phyloP scores from a whole-genome alignment of 768 basidiomycete genomes.

The Lactarius evosmus region DNA sequence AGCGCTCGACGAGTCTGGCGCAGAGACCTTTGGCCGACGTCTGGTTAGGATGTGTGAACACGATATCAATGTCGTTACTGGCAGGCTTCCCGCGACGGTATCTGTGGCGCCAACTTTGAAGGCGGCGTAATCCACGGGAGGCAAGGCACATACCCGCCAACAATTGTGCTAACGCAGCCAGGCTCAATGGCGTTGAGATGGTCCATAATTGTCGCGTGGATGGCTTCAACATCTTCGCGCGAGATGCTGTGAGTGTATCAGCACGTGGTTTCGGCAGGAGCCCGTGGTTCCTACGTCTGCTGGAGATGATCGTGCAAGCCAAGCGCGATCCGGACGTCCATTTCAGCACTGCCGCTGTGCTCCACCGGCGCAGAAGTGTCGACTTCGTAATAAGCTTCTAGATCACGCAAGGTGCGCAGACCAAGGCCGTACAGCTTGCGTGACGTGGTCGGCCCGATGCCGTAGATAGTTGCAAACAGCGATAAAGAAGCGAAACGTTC shows the following conservation, averaged over 20 bases:
- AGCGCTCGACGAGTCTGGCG: constrained; percentile 51
- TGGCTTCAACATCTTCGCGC: constrained; percentile 73
- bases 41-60: constrained; percentile 69
- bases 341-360: constrained; percentile 23
- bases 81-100: constrained; percentile 80
- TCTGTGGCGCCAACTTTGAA: constrained; percentile 37
- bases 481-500: constrained; percentile 55
- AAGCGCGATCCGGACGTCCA: constrained; percentile 53
- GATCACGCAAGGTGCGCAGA: constrained; percentile 63
- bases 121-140: background rate
- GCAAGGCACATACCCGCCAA: constrained; percentile 58
- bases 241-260: constrained; percentile 51
- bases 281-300: constrained; percentile 38
- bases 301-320: constrained; percentile 56
- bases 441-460: constrained; percentile 71
- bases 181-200: constrained; percentile 60
- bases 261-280: background rate
- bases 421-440: constrained; percentile 61
- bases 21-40: constrained; percentile 60
- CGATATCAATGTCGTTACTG: constrained; percentile 87
- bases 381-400: constrained; percentile 63
- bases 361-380: constrained; percentile 29
- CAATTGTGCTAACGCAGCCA: constrained; percentile 72
- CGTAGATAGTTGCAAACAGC: constrained; percentile 61
- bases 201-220: constrained; percentile 61